These are phyloP conservation scores for Selenicereus undatus DNA, from an alignment of 148 eudicot species.

Conservation along the genomic window DNA sequence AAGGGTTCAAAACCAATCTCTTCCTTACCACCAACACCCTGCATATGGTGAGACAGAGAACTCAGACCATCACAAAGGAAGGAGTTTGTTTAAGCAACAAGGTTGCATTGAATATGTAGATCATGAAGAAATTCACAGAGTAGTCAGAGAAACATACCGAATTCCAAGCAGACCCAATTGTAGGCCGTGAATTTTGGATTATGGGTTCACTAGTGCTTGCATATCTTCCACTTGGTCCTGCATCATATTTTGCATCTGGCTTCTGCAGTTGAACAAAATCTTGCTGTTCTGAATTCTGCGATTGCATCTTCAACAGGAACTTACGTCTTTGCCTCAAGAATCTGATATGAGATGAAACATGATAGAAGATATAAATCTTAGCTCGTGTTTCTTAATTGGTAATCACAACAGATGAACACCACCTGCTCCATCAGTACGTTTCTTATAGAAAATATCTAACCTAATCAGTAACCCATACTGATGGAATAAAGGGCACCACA, in stretches of 20 bases:
- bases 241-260: constrained; percentile 9
- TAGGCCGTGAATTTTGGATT: constrained; percentile 11
- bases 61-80: neutral
- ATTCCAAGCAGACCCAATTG: constrained; percentile 18
- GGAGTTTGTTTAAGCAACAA: neutral
- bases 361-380: neutral
- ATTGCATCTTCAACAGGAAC: constrained; percentile 25
- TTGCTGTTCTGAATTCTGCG: constrained; percentile 22
- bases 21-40: constrained; percentile 27
- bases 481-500: neutral
- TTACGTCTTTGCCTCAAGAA: constrained; percentile 45
- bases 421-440: neutral
- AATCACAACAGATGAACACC: neutral
- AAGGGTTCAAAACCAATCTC: constrained; percentile 19
- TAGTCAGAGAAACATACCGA: constrained; percentile 16
- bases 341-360: constrained; percentile 26
- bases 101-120: neutral
- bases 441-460: neutral
- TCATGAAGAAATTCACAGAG: neutral
- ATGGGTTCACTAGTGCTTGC: constrained; percentile 20
- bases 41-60: constrained; percentile 3
- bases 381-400: neutral
- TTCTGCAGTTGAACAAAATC: constrained; percentile 16
- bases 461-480: neutral
- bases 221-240: constrained; percentile 22